Evolutionary conservation across 2,329 filamentous ascomycete genomes (phyloP), one percentile per base, ranked within the genome.

Genomic region (Grosmannia penicillata): DNA sequence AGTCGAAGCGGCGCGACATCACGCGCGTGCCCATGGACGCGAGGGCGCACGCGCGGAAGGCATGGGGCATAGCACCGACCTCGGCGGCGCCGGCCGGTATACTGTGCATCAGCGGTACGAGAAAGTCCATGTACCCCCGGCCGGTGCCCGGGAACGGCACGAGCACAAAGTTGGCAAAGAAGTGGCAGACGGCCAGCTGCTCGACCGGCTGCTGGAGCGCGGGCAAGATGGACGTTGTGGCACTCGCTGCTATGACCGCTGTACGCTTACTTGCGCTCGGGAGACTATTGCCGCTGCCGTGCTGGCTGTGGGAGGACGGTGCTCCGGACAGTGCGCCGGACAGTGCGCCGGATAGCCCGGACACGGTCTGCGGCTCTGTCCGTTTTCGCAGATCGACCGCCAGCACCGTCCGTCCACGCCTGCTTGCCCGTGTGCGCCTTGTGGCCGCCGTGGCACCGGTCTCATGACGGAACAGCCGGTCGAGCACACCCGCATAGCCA

Each of bases 381-480:
- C n/a, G n/a, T n/a, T n/a, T n/a, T n/a, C n/a, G n/a, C n/a, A n/a
- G n/a, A n/a, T n/a, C n/a, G n/a, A n/a, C n/a, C n/a, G n/a, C n/a
- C n/a, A n/a, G n/a, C n/a, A n/a, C n/a, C n/a, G n/a, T n/a, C n/a
- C n/a, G n/a, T n/a, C n/a, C n/a, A n/a, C n/a, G n/a, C n/a, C n/a
- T n/a, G n/a, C n/a, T n/a, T n/a, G 29, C 6, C 17, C 15, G 29
- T 18, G 15, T 3, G 9, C 29, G 35, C 22, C 37, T 43, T 11
- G 38, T 36, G 18, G 38, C 38, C 4, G 40, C 40, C 8, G 54
- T 69, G 30, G 68, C 65, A 49, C 68, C 70, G 22, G 78, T 82
- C 58, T 82, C 78, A 53, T 82, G 78, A 40, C 78, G 73, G 48
- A 82, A 81, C 39, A 83, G 70, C 19, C 82, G 58, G 48, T 83